phyloP scores from a whole-genome alignment of 345 rosid species.

The Sonneratia alba region DNA sequence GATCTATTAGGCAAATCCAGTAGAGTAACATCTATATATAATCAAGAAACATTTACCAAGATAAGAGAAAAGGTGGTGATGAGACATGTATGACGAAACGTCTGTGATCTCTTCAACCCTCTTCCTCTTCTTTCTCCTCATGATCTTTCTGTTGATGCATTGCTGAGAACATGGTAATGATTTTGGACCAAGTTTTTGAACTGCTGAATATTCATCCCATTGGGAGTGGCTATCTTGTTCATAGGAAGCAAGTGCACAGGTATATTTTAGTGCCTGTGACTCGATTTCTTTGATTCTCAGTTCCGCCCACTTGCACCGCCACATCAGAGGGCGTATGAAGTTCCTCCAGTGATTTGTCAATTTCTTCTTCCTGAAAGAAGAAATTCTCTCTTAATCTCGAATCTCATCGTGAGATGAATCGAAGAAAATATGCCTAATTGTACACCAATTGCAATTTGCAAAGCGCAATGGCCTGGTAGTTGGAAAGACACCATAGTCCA shows the following conservation, averaged over 20 bases:
- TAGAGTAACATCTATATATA: not conserved
- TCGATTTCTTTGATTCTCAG: constrained; percentile 61
- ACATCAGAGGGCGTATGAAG: constrained; percentile 72
- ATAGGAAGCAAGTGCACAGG: constrained; percentile 36
- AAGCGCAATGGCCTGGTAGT: too few species aligned
- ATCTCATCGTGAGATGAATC: too few species aligned
- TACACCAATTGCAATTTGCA: too few species aligned
- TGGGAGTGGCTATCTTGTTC: constrained; percentile 37
- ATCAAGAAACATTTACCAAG: constrained; percentile 33
- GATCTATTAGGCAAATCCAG: not conserved
- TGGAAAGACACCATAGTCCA: too few species aligned
- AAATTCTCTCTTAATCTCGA: constrained; percentile 2
- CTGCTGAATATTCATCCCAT: constrained; percentile 27
- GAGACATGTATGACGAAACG: constrained; percentile 44
- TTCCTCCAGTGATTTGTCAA: constrained; percentile 75
- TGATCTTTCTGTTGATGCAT: constrained; percentile 36
- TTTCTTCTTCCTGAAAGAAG: constrained; percentile 60
- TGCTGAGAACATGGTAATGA: constrained; percentile 60
- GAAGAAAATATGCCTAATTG: not conserved
- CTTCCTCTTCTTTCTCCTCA: constrained; percentile 65
- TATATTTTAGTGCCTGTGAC: constrained; percentile 51
- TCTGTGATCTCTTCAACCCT: constrained; percentile 53
- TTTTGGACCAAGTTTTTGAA: constrained; percentile 55
- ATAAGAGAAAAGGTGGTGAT: constrained; percentile 63
- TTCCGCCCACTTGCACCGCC: constrained; percentile 93